Conservation (phyloP, 2,329 filamentous ascomycete species). For the Talaromyces piceae region DNA sequence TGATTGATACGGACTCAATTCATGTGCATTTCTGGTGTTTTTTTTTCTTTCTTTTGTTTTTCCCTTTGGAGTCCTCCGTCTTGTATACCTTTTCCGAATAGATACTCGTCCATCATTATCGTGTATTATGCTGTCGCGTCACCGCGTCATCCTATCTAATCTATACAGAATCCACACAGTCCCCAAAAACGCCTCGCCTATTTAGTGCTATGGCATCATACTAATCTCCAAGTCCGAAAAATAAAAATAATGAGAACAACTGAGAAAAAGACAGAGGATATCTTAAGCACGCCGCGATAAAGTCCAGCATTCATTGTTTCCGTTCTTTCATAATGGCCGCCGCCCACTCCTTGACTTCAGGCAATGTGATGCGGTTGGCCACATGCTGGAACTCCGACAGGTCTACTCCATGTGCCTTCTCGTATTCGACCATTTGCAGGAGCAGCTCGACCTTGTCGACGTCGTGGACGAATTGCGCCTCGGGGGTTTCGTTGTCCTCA, state of each 20-base stretch:
- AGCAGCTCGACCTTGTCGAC: conserved; percentile 95
- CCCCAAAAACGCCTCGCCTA: conserved; percentile 6
- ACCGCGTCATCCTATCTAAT: conserved; percentile 1
- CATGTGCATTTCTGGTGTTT: background rate
- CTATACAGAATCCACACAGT: conserved; percentile 5
- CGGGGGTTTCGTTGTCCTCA: conserved; percentile 74
- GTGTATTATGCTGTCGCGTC: background rate
- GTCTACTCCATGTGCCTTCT: conserved; percentile 65
- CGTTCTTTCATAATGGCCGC: conserved; percentile 62
- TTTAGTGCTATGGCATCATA: background rate
- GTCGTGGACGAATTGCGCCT: conserved; percentile 88
- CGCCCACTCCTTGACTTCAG: conserved; percentile 76
- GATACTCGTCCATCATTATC: background rate
- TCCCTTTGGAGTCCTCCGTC: too few species aligned
- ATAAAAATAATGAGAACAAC: too few species aligned
- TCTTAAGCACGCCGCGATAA: too few species aligned
- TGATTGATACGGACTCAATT: conserved; percentile 23
- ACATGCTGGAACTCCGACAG: conserved; percentile 83
- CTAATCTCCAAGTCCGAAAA: background rate
- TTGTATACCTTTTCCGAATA: background rate
- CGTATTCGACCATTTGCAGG: conserved; percentile 94
- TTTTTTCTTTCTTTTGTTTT: too few species aligned
- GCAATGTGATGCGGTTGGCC: conserved; percentile 60
- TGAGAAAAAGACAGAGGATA: too few species aligned
- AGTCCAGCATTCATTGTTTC: conserved; percentile 75